phyloP scores from a whole-genome alignment of 257 asterid genomes.

The Thymus quinquecostatus region DNA sequence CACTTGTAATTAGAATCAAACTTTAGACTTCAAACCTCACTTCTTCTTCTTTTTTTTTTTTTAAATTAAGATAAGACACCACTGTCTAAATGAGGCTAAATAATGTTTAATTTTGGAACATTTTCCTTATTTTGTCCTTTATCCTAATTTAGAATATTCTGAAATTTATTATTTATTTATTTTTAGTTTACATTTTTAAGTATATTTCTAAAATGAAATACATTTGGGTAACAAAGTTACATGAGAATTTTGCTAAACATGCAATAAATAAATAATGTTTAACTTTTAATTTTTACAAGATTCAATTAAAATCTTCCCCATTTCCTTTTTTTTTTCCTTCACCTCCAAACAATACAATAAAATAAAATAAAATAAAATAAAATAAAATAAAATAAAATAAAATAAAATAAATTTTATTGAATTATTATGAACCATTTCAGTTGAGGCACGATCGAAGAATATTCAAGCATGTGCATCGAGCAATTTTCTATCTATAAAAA shows the following conservation, averaged over 20 bases:
- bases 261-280: too few relatives aligned
- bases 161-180: neutral
- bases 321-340: neutral
- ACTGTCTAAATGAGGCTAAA: neutral
- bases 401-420: conserved; percentile 1
- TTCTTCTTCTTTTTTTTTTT: neutral
- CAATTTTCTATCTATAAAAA: conserved; percentile 3
- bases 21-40: neutral
- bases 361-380: neutral
- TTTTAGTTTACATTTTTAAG: neutral
- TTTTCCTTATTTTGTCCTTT: neutral
- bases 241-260: too few relatives aligned
- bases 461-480: conserved; percentile 32
- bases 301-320: too few relatives aligned
- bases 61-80: conserved; percentile 1
- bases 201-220: too few relatives aligned
- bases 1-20: neutral
- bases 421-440: conserved; percentile 25
- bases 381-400: neutral
- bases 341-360: too few relatives aligned
- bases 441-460: conserved; percentile 29
- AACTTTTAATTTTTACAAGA: too few relatives aligned
- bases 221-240: too few relatives aligned
- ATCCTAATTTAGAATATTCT: neutral
- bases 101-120: neutral